Conservation (phyloP, 148 eudicot genomes). For the Agrostemma githago region DNA sequence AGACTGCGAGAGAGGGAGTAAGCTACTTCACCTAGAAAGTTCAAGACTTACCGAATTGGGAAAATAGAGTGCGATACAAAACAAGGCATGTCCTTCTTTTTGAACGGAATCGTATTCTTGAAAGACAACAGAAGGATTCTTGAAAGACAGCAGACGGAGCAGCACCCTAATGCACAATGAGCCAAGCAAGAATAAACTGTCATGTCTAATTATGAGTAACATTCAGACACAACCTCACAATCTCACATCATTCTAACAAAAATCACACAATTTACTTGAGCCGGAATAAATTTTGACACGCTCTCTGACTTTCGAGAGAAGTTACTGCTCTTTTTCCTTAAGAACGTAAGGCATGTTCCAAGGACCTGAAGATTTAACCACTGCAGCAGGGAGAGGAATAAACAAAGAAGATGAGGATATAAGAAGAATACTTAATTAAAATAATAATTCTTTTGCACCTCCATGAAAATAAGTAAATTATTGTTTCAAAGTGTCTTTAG, state of each 20-base stretch:
- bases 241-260: background rate
- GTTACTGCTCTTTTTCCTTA: background rate
- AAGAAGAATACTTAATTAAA: background rate
- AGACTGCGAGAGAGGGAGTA: constrained; percentile 4
- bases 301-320: background rate
- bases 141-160: background rate
- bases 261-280: background rate
- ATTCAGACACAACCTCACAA: constrained; percentile 10
- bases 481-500: constrained; percentile 6
- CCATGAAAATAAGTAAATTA: background rate
- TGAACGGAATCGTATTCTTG: constrained; percentile 28
- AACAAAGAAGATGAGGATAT: background rate
- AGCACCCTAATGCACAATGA: constrained; percentile 11
- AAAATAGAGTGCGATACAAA: constrained; percentile 16
- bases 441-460: constrained; percentile 1
- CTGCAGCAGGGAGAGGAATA: constrained; percentile 10
- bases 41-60: constrained; percentile 16
- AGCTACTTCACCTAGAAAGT: background rate
- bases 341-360: background rate
- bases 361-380: constrained; percentile 9
- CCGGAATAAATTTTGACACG: background rate
- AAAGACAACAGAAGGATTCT: background rate
- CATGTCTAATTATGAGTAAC: constrained; percentile 19
- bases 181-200: constrained; percentile 28
- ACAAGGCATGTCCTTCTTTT: constrained; percentile 24